A percentile compares a stretch with the other conserved stretches of the same genome.
Conservation (phyloP, 192 early-diverging fungal species). For the Coemansia sp. region DNA sequence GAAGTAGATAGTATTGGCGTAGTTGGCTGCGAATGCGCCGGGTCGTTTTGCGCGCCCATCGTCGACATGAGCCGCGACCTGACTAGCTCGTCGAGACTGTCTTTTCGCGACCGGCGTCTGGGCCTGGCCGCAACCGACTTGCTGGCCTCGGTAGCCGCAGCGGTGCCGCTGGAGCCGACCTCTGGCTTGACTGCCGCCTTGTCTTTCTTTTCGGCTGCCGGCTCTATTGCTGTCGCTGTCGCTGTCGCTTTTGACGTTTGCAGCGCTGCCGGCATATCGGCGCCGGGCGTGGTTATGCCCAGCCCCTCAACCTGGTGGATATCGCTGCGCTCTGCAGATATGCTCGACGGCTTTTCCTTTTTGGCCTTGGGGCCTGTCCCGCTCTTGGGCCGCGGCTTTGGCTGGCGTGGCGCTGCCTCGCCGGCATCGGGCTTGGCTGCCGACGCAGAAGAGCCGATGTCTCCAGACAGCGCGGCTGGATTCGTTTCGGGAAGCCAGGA, state of each 20-base stretch:
- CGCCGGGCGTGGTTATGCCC: slow-evolving; percentile 16
- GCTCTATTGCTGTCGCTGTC: too few species aligned
- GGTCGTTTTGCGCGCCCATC: slow-evolving; percentile 16
- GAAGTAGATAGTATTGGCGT: background rate
- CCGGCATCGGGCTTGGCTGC: slow-evolving; percentile 18
- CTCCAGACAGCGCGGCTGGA: slow-evolving; percentile 46
- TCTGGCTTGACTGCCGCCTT: background rate
- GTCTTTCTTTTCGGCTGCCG: background rate
- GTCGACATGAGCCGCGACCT: slow-evolving; percentile 35
- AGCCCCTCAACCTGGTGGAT: slow-evolving; percentile 8
- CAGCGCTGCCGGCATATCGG: background rate
- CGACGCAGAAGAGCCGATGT: slow-evolving; percentile 5
- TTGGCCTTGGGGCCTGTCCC: background rate
- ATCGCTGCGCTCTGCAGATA: background rate
- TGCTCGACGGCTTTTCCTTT: slow-evolving; percentile 5
- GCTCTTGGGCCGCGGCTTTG: slow-evolving; percentile 8
- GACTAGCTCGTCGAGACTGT: slow-evolving; percentile 51
- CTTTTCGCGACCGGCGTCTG: slow-evolving; percentile 35
- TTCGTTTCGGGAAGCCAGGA: slow-evolving; percentile 52
- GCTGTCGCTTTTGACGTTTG: too few species aligned
- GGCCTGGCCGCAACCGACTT: background rate
- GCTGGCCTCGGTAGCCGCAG: background rate
- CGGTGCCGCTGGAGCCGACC: background rate
- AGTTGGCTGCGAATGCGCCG: background rate
- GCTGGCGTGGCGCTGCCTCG: slow-evolving; percentile 17